Conservation (phyloP, 768 basidiomycete species). For the Boletus huronensis region DNA sequence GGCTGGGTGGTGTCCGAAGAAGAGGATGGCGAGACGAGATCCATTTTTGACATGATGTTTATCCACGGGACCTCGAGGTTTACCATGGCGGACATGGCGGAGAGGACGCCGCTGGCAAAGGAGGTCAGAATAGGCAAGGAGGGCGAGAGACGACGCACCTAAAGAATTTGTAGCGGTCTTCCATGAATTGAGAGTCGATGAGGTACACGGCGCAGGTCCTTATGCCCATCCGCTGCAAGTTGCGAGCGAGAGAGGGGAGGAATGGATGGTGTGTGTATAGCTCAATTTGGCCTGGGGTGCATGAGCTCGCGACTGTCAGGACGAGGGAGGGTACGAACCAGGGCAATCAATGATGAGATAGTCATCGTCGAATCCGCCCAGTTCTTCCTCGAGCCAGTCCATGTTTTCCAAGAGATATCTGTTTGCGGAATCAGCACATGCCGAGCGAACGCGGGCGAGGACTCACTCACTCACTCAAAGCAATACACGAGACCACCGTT, state of each 20-base stretch:
- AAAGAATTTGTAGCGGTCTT: conserved; percentile 98
- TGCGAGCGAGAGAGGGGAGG: conserved; percentile 83
- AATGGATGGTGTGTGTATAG: conserved; percentile 98
- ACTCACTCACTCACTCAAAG: conserved; percentile 89
- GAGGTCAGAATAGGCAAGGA: conserved; percentile 5
- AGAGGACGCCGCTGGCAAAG: conserved; percentile 75
- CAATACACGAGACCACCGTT: conserved; percentile 98
- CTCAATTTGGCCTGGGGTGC: conserved; percentile 83
- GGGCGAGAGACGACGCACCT: conserved; percentile 44
- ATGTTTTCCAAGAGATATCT: conserved; percentile 97
- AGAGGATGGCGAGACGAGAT: conserved; percentile 62
- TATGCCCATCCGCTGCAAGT: conserved; percentile 72
- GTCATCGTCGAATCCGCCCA: conserved; percentile 93
- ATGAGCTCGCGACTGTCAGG: conserved; percentile 6
- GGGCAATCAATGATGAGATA: conserved; percentile 93
- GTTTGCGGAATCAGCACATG: background rate
- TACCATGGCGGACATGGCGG: conserved; percentile 99
- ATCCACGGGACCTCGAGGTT: conserved; percentile 96
- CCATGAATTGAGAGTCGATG: conserved; percentile 99
- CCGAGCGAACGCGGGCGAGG: background rate
- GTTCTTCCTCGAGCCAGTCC: conserved; percentile 97
- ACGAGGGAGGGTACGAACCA: conserved; percentile 42
- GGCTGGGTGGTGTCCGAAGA: conserved; percentile 44
- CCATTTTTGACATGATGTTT: conserved; percentile 99
- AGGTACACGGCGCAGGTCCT: conserved; percentile 88